Evolutionary conservation across 306 rosid species (phyloP).

Genomic region (Cicer chorassanicum): DNA sequence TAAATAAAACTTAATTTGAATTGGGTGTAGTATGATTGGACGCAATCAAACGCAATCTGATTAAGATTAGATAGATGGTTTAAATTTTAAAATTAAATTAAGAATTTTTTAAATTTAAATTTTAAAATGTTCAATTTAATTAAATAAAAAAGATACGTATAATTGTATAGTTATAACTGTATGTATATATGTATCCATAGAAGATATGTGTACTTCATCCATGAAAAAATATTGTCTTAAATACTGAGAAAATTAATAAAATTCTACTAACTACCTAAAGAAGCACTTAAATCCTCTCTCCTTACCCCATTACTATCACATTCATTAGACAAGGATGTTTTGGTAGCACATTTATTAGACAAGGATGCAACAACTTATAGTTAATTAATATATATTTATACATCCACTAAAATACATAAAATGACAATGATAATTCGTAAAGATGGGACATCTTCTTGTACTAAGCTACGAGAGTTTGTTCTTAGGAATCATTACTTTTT

Average conservation of each 20-base stretch:
- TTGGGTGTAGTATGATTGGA: too few species aligned
- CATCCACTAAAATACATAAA: not conserved
- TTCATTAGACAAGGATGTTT: slow-evolving; percentile 32
- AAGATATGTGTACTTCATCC: not conserved
- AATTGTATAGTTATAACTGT: too few species aligned
- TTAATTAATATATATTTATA: not conserved
- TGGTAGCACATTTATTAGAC: slow-evolving; percentile 25
- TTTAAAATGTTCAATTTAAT: too few species aligned
- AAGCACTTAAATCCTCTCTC: slow-evolving; percentile 3
- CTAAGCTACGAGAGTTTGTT: slow-evolving; percentile 9
- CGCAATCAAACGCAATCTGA: too few species aligned
- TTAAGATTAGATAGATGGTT: too few species aligned
- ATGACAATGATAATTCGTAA: not conserved
- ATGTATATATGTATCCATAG: too few species aligned
- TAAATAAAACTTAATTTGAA: too few species aligned
- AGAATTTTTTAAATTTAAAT: too few species aligned
- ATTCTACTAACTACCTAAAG: slow-evolving; percentile 44
- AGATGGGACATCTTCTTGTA: slow-evolving; percentile 14
- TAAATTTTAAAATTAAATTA: too few species aligned
- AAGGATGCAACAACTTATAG: slow-evolving; percentile 39
- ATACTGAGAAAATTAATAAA: slow-evolving; percentile 38
- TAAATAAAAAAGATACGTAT: too few species aligned
- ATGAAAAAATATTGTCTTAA: slow-evolving; percentile 19
- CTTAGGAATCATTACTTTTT: not conserved
- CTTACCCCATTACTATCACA: not conserved